Evolutionary conservation across 306 rosid species (phyloP).

Genomic region (Mimosa bimucronata): DNA sequence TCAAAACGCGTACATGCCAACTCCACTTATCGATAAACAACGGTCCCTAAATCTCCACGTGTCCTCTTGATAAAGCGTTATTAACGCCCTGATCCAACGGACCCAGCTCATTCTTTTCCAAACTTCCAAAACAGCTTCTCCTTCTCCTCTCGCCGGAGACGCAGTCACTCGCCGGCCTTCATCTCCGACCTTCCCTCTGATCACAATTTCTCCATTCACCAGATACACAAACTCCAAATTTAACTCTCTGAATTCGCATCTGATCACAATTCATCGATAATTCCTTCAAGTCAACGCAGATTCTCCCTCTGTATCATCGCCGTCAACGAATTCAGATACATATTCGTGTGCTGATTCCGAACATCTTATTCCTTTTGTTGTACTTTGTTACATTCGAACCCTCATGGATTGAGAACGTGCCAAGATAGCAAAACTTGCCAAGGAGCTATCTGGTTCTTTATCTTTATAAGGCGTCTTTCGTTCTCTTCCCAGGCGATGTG

Average conservation of each 20-base stretch:
- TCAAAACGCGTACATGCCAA: not conserved
- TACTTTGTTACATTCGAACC: too few relatives aligned
- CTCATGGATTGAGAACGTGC: too few relatives aligned
- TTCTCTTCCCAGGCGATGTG: too few relatives aligned
- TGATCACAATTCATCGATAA: not conserved
- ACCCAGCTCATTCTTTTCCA: conserved; percentile 37
- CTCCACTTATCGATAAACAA: conserved; percentile 63
- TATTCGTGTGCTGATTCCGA: not conserved
- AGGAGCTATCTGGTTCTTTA: too few relatives aligned
- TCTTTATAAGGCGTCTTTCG: too few relatives aligned
- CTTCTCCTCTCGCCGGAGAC: conserved; percentile 33
- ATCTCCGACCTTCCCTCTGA: not conserved
- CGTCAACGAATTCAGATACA: not conserved
- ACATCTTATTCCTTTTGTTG: not conserved
- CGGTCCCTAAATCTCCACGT: conserved; percentile 55
- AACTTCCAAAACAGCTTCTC: not conserved
- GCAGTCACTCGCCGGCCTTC: not conserved
- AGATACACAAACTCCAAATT: not conserved
- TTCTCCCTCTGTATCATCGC: not conserved
- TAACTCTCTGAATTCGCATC: not conserved
- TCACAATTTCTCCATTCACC: too few relatives aligned
- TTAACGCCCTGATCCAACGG: conserved; percentile 61
- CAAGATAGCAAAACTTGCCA: too few relatives aligned
- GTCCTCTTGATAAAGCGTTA: conserved; percentile 43
- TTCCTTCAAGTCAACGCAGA: conserved; percentile 20